A percentile compares a stretch with the other conserved stretches of the same genome.
phyloP scores from a whole-genome alignment of 2,329 filamentous ascomycete genomes.

The Neurospora sp. region DNA sequence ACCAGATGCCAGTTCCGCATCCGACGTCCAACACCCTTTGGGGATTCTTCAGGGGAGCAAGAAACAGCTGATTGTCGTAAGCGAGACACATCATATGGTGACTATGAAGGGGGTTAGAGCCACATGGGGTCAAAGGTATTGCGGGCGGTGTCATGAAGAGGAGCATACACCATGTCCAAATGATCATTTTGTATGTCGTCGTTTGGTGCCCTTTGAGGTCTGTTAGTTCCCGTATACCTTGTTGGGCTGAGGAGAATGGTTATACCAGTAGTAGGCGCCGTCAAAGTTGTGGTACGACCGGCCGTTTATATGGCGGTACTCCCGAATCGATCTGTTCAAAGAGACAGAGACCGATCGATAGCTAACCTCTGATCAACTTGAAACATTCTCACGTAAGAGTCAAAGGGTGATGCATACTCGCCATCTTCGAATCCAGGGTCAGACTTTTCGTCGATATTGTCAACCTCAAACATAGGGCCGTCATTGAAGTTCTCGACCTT shows the following conservation, averaged over 20 bases:
- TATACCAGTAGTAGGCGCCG: background rate
- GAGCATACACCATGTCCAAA: conserved; percentile 1
- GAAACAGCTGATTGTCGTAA: conserved; percentile 1
- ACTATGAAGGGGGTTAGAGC: background rate
- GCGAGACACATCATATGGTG: conserved; percentile 1
- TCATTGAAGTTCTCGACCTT: background rate
- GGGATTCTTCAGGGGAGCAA: conserved; percentile 2
- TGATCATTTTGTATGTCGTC: conserved; percentile 1
- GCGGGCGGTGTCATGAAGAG: background rate
- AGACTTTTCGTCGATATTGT: background rate
- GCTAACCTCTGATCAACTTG: background rate
- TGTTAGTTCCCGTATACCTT: background rate
- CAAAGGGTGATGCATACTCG: background rate
- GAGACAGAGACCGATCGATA: background rate
- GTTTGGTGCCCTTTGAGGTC: conserved; percentile 1
- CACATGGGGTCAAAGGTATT: background rate
- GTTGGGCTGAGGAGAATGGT: background rate
- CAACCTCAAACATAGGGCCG: background rate
- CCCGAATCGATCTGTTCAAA: background rate
- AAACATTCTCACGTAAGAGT: background rate
- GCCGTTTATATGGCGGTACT: background rate
- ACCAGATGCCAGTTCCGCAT: background rate
- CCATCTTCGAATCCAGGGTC: background rate
- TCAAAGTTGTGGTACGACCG: background rate
- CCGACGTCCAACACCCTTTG: conserved; percentile 4